A percentile compares a stretch with the other conserved stretches of the same genome.
Conservation (phyloP, 352 stramenopile species). For the Halophytophthora batemanensis region DNA sequence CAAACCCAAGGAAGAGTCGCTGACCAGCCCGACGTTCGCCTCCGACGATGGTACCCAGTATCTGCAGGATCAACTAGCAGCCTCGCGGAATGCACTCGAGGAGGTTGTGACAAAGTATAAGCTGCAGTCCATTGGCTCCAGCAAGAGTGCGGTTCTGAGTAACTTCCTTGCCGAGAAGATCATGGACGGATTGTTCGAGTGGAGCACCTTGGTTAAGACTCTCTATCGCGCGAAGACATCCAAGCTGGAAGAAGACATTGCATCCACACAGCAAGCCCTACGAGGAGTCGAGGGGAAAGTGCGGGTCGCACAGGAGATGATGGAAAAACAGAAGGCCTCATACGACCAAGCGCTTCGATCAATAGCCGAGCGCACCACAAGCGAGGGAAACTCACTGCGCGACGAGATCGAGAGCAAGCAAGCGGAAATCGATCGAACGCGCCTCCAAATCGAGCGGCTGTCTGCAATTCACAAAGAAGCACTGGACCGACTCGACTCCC, state of each 20-base stretch:
- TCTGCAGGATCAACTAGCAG: constrained; percentile 36
- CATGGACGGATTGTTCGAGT: constrained; percentile 54
- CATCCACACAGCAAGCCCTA: constrained; percentile 41
- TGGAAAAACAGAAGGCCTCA: constrained; percentile 60
- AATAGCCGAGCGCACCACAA: constrained; percentile 47
- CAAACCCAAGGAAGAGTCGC: constrained; percentile 10
- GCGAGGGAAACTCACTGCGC: constrained; percentile 39
- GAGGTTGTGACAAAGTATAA: constrained; percentile 46
- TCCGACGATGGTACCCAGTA: constrained; percentile 29
- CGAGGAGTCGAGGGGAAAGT: constrained; percentile 56
- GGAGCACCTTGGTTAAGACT: constrained; percentile 44
- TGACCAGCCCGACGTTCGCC: constrained; percentile 6
- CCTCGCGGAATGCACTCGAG: constrained; percentile 35
- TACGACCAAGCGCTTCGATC: constrained; percentile 57
- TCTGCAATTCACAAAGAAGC: constrained; percentile 58
- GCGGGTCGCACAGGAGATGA: constrained; percentile 47
- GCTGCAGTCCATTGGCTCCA: constrained; percentile 22
- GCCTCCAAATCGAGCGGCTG: constrained; percentile 54
- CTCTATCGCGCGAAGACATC: constrained; percentile 45
- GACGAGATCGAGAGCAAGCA: constrained; percentile 66
- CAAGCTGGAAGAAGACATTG: constrained; percentile 34
- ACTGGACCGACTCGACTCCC: constrained; percentile 39
- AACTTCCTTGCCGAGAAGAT: constrained; percentile 51
- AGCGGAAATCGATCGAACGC: constrained; percentile 48
- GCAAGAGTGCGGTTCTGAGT: constrained; percentile 30